Evolutionary conservation across 1,139 yeast species (phyloP).

Genomic region (Taphrina flavorubra): DNA sequence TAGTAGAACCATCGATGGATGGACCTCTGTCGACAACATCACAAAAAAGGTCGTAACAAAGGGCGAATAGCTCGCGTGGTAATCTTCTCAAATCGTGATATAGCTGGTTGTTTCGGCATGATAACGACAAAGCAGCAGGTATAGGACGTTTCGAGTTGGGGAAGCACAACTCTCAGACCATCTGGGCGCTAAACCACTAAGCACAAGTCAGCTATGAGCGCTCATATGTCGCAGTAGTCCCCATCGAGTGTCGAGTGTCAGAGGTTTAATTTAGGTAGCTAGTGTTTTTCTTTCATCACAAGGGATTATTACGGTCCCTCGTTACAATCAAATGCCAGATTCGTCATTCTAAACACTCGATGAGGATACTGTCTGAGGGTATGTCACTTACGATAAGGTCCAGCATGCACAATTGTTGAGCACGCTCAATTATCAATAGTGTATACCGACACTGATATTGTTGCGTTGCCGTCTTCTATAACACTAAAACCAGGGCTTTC

Average conservation of each 20-base stretch:
- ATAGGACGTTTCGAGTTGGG: neutral
- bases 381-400: neutral
- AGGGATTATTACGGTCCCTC: constrained; percentile 22
- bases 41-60: constrained; percentile 13
- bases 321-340: constrained; percentile 41
- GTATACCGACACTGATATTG: too few relatives aligned
- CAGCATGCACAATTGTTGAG: too few relatives aligned
- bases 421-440: too few relatives aligned
- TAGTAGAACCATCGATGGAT: constrained; percentile 35
- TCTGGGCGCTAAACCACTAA: neutral
- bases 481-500: neutral
- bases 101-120: neutral
- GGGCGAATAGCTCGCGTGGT: constrained; percentile 39
- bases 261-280: constrained; percentile 42
- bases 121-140: constrained; percentile 3
- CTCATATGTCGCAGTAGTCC: neutral
- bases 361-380: neutral
- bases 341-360: constrained; percentile 27
- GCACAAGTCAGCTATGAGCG: neutral
- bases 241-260: constrained; percentile 23
- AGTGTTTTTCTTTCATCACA: constrained; percentile 39
- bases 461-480: too few relatives aligned
- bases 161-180: neutral
- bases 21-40: constrained; percentile 34
- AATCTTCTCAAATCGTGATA: neutral